Percentiles rank a stretch among this genome's conserved stretches.
Evolutionary conservation across 768 basidiomycete genomes (phyloP).

Genomic region (Lentinus brumalis): DNA sequence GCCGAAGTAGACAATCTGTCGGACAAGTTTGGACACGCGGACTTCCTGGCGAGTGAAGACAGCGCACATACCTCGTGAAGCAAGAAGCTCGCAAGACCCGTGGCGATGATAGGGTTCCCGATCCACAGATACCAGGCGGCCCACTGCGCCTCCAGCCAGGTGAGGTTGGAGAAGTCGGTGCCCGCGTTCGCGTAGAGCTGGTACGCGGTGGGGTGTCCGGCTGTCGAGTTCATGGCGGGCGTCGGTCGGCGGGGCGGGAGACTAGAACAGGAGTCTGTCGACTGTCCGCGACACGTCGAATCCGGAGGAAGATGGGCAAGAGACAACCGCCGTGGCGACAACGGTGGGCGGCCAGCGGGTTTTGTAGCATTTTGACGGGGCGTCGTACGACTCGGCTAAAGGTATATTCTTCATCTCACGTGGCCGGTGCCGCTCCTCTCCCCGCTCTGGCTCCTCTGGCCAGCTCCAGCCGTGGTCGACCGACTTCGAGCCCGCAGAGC

Average conservation of each 20-base stretch:
- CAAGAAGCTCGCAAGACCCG: constrained; percentile 89
- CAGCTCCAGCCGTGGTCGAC: constrained; percentile 17
- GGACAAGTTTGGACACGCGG: neutral
- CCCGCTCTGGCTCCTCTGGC: constrained; percentile 12
- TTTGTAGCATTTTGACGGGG: constrained; percentile 13
- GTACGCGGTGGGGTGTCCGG: constrained; percentile 33
- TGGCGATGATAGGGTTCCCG: constrained; percentile 89
- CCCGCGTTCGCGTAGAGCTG: constrained; percentile 49
- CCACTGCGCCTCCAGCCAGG: constrained; percentile 81
- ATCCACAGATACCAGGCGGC: constrained; percentile 83
- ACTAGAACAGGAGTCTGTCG: neutral
- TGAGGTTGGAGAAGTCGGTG: constrained; percentile 61
- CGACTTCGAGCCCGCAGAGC: too few species aligned
- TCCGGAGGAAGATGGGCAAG: neutral
- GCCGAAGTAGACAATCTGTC: constrained; percentile 93
- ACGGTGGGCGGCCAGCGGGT: constrained; percentile 1
- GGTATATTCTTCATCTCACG: constrained; percentile 6
- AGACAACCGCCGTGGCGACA: constrained; percentile 12
- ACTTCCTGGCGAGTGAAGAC: neutral
- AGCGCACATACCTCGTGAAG: constrained; percentile 80
- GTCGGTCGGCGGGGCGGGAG: neutral
- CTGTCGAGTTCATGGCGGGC: constrained; percentile 27
- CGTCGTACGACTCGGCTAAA: constrained; percentile 21
- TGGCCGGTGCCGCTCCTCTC: neutral
- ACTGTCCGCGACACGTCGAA: neutral